These are phyloP conservation scores for Stagonosporopsis vannaccii DNA, from an alignment of 2,329 filamentous ascomycete genomes.

Conservation along the genomic window DNA sequence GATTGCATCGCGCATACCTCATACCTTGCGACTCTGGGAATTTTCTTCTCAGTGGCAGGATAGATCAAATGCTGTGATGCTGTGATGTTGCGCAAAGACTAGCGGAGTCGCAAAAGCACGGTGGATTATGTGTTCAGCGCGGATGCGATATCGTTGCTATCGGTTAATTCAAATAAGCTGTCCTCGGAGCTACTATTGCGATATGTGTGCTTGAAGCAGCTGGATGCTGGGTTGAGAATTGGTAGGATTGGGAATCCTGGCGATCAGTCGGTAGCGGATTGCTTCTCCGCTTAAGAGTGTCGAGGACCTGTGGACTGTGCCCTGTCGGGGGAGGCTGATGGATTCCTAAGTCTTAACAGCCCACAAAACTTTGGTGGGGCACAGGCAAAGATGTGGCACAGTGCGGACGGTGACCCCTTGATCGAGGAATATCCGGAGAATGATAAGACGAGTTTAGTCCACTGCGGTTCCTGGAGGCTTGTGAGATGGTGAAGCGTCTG, in stretches of 20 bases:
- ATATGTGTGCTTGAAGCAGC: background rate
- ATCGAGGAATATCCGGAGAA: slow-evolving; percentile 40
- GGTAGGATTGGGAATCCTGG: slow-evolving; percentile 24
- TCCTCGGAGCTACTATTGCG: background rate
- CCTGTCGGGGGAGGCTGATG: slow-evolving; percentile 29
- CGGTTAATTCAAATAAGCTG: background rate
- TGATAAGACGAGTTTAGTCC: slow-evolving; percentile 39
- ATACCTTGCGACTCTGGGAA: slow-evolving; percentile 46
- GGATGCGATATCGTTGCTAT: background rate
- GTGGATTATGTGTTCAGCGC: background rate
- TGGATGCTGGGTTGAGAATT: background rate
- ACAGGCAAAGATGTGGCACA: slow-evolving; percentile 43
- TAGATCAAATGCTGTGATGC: slow-evolving; percentile 30
- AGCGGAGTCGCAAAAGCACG: background rate
- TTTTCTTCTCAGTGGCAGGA: slow-evolving; percentile 30
- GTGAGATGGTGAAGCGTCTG: slow-evolving; percentile 46
- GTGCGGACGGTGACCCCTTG: slow-evolving; percentile 38
- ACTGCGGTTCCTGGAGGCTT: slow-evolving; percentile 42
- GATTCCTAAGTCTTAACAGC: slow-evolving; percentile 34
- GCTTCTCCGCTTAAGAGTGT: slow-evolving; percentile 16
- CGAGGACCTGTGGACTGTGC: slow-evolving; percentile 15
- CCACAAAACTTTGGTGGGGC: slow-evolving; percentile 41
- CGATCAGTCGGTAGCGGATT: slow-evolving; percentile 13
- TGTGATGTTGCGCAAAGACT: slow-evolving; percentile 30
- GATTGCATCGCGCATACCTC: slow-evolving; percentile 39